These are phyloP conservation scores for Botrytis porri DNA, from an alignment of 2,329 filamentous ascomycete species.

Conservation along the genomic window DNA sequence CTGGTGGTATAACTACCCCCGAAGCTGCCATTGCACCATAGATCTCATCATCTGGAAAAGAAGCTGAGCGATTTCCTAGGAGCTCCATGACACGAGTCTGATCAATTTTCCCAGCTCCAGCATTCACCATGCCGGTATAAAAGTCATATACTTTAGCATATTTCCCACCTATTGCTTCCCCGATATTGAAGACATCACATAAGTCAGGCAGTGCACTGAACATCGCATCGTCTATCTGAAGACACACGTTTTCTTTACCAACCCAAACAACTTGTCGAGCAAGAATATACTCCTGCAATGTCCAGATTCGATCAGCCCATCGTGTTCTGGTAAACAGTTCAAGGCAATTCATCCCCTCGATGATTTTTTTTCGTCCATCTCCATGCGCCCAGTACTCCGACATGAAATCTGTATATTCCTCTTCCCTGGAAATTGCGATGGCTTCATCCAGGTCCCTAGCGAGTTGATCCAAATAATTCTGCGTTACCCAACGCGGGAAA, in stretches of 20 bases:
- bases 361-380: slow-evolving; percentile 7
- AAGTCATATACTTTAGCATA: slow-evolving; percentile 13
- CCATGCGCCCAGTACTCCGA: slow-evolving; percentile 5
- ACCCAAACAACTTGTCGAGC: slow-evolving; percentile 15
- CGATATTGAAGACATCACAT: slow-evolving; percentile 5
- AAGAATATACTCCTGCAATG: slow-evolving; percentile 18
- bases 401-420: background rate
- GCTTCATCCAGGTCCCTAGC: slow-evolving; percentile 13
- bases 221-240: background rate
- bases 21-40: slow-evolving; percentile 20
- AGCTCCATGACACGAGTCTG: slow-evolving; percentile 19
- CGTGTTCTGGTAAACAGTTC: slow-evolving; percentile 12
- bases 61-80: slow-evolving; percentile 15
- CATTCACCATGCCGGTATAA: slow-evolving; percentile 13
- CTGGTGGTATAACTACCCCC: slow-evolving; percentile 9
- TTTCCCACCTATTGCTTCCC: background rate
- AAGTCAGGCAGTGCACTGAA: slow-evolving; percentile 4
- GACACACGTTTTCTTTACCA: background rate
- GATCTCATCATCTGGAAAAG: slow-evolving; percentile 15
- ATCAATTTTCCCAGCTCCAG: slow-evolving; percentile 9
- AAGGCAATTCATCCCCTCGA: slow-evolving; percentile 19
- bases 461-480: slow-evolving; percentile 10
- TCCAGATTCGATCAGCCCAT: slow-evolving; percentile 20
- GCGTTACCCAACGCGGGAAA: slow-evolving; percentile 7
- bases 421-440: background rate